Conservation (phyloP, 2,329 filamentous ascomycete genomes). For the Cladosporium sp. region DNA sequence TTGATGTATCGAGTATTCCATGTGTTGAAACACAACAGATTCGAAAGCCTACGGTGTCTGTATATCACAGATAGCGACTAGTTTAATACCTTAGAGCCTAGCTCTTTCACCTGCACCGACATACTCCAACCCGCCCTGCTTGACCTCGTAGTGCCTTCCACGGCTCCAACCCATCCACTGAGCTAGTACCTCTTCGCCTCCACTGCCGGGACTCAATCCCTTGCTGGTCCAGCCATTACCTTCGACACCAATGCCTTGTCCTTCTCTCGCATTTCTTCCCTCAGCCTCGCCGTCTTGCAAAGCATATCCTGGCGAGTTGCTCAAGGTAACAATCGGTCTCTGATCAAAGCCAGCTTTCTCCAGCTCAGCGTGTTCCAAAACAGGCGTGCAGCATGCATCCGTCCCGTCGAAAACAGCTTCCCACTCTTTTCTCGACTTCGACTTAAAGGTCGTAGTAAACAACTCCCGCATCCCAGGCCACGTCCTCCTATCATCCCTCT, state of each 20-base stretch:
- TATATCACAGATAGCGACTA: not conserved
- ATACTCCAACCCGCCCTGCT: slow-evolving; percentile 60
- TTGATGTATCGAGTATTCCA: too few relatives aligned
- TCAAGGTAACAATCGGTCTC: slow-evolving; percentile 68
- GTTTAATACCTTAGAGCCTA: not conserved
- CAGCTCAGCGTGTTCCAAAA: slow-evolving; percentile 74
- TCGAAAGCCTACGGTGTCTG: too few relatives aligned
- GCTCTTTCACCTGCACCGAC: not conserved
- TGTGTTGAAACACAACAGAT: too few relatives aligned
- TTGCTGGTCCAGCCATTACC: slow-evolving; percentile 67
- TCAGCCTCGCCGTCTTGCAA: slow-evolving; percentile 53
- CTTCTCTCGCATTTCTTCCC: slow-evolving; percentile 45
- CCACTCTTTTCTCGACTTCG: slow-evolving; percentile 75
- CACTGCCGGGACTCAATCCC: slow-evolving; percentile 64
- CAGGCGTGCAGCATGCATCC: slow-evolving; percentile 90
- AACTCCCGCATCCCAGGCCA: slow-evolving; percentile 68
- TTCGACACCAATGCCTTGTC: slow-evolving; percentile 65
- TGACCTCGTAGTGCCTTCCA: slow-evolving; percentile 69
- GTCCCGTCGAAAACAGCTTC: slow-evolving; percentile 83
- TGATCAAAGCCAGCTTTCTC: slow-evolving; percentile 66
- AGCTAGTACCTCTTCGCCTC: slow-evolving; percentile 68
- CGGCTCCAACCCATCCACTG: slow-evolving; percentile 77
- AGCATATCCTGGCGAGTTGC: slow-evolving; percentile 63
- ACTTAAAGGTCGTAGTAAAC: slow-evolving; percentile 65
- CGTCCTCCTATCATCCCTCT: slow-evolving; percentile 58